Evolutionary conservation across 768 basidiomycete genomes (phyloP).

Genomic region (Sporobolomyces roseus): DNA sequence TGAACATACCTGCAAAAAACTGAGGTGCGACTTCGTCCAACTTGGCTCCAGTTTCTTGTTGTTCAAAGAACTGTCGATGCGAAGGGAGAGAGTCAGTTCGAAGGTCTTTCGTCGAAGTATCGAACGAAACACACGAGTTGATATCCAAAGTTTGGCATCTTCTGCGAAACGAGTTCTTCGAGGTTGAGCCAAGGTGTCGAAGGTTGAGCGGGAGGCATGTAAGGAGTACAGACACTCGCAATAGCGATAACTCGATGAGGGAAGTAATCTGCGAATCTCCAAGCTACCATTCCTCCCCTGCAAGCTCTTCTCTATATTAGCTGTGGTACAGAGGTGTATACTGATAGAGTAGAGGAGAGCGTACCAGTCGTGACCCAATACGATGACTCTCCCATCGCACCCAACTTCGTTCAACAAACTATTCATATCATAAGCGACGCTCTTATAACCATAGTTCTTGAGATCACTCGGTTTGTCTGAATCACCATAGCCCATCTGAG

Average conservation of each 20-base stretch:
- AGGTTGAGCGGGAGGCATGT: constrained; percentile 16
- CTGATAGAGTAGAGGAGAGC: too few relatives aligned
- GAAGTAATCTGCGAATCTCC: constrained; percentile 38
- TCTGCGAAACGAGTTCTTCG: constrained; percentile 18
- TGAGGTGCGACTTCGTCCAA: constrained; percentile 13
- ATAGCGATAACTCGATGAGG: constrained; percentile 30
- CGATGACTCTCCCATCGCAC: constrained; percentile 21
- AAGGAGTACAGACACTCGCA: constrained; percentile 39
- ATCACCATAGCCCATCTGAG: constrained; percentile 28
- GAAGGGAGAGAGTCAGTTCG: background rate
- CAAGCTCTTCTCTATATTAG: background rate
- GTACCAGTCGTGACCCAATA: constrained; percentile 38
- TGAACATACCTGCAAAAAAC: constrained; percentile 19
- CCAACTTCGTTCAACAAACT: constrained; percentile 23
- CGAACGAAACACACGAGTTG: constrained; percentile 13
- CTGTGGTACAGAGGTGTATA: too few relatives aligned
- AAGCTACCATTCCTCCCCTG: constrained; percentile 41
- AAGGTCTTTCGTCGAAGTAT: background rate
- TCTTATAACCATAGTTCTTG: constrained; percentile 23
- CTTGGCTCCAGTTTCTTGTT: constrained; percentile 7
- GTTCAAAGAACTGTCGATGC: constrained; percentile 18
- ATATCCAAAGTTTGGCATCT: constrained; percentile 38
- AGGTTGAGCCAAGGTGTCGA: constrained; percentile 4
- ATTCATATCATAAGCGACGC: constrained; percentile 32
- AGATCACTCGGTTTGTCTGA: constrained; percentile 1